Evolutionary conservation across 2,329 filamentous ascomycete species (phyloP), one percentile per base, ranked within the genome.

Genomic region (Nemania serpens): DNA sequence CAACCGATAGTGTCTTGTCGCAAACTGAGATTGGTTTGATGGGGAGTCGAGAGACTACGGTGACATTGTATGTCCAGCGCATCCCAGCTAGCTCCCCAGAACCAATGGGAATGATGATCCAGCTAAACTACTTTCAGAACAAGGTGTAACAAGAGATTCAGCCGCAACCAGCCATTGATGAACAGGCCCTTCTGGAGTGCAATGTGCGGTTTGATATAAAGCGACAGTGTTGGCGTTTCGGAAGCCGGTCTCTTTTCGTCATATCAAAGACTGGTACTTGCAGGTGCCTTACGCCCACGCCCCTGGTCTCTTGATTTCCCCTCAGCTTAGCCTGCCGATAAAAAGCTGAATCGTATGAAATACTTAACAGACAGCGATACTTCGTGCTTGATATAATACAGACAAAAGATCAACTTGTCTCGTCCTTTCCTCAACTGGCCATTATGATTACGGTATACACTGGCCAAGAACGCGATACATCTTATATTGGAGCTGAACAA

Each of bases 1-100:
- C 25, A 29, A 3, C 25, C 25, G 25, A 29, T 29, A 29, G 25
- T 29, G 25, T 29, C 25, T 29, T 7, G 25, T 29, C 4, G 39
- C 20, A 25, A 13, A 55, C 41, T 48, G 34, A 46, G 22, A 47
- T 9, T 29, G 25, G 17, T 18, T 36, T 25, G 50, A 17, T 18
- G 20, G 20, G 7, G 11, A 13, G 42, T 17, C 42, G 13, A 22
- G 10, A 39, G 18, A 13, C 33, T 29, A 33, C 53, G 33, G 42
- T 55, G 46, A 55, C 59, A 55, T 59, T 51, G 59, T 46, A 22
- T 46, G 50, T 46, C 47, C 55, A 59, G 59, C 46, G 39, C 42
- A 59, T 43, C 55, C 43, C 3, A 42, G n/a, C 58, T 47, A 55
- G 56, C 22, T 45, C 7, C 37, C 41, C n/a, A 49, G 56, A 17